A percentile compares a stretch with the other conserved stretches of the same genome.
Conservation (phyloP, 2,329 filamentous ascomycete genomes). For the Cytospora leucostoma region DNA sequence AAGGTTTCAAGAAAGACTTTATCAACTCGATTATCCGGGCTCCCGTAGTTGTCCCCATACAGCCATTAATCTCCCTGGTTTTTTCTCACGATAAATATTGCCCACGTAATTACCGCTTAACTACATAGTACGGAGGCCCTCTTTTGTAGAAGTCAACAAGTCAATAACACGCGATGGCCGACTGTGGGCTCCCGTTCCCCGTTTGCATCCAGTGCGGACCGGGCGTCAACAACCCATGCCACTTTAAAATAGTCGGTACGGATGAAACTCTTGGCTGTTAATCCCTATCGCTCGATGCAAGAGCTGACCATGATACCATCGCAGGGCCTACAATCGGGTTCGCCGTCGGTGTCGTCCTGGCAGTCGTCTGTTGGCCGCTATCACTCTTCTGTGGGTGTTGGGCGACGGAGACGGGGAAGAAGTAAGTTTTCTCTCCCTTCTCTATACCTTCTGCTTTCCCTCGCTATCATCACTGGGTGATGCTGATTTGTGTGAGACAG, state of each 20-base stretch:
- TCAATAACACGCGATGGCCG: slow-evolving; percentile 14
- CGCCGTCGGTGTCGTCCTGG: slow-evolving; percentile 18
- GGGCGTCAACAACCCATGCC: slow-evolving; percentile 23
- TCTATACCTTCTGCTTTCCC: not conserved
- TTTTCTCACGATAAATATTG: not conserved
- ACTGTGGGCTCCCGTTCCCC: slow-evolving; percentile 17
- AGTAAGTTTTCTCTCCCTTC: slow-evolving; percentile 1
- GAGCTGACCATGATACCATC: not conserved
- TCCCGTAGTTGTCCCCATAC: not conserved
- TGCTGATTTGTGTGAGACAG: not conserved
- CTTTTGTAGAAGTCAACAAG: not conserved
- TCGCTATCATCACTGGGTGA: not conserved
- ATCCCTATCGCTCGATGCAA: not conserved
- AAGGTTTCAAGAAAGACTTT: not conserved
- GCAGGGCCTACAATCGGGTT: slow-evolving; percentile 26
- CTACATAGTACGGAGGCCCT: too few relatives aligned
- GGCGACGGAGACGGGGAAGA: slow-evolving; percentile 24
- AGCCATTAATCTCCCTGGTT: not conserved
- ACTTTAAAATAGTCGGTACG: slow-evolving; percentile 25
- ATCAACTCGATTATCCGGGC: not conserved
- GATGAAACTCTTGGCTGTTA: not conserved
- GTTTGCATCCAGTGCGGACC: slow-evolving; percentile 25
- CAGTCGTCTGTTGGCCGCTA: slow-evolving; percentile 25
- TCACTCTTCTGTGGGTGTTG: slow-evolving; percentile 24
- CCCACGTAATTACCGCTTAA: too few relatives aligned